Base-by-base conservation (phyloP, 78 protist species). In the Isochrysis galbana region DNA sequence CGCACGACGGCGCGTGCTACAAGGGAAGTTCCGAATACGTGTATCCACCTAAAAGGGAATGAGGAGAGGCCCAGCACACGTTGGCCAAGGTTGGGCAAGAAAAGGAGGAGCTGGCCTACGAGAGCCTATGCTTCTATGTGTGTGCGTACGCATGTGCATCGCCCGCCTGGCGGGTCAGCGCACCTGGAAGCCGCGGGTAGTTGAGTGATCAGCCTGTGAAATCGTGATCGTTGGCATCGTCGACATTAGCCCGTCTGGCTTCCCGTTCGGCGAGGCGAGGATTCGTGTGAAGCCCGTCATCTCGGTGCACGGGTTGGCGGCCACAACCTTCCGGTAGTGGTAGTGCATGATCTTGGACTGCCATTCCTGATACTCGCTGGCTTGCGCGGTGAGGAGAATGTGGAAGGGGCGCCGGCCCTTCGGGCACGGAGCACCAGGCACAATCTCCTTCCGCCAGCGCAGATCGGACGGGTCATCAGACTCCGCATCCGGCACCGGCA, bases 241-340 rank as follows among this genome's bases (percentile, higher is more conserved):
- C 29, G 7, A 7, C 61, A 51, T 51, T 25, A 80, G 41, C 29
- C 11, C 32, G 48, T 78, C 86, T 44, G 34, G 36, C 48, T 7
- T 11, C 36, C 86, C 86, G 46, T 17, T n/a, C 29, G 48, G 4
- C 55, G n/a, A 22, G 19, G 88, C 36, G 55, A 80, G 55, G 36
- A 80, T 36, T 26, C 88, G 88, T 19, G 88, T 80, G 88, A 80
- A 23, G 23, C 55, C 88, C 29, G 41, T 41, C 47, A 80, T 80
- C 88, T 80, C 88, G 21, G 29, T 2, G 88, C 88, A 80, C 39
- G 88, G 38, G 61, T 51, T 51, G 3, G 2, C 88, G 21, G 2
- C 55, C 36, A 26, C 39, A 1, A 1, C 21, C 88, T 11, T 1
- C 55, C 34, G 2, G 25, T 1, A 44, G 88, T 41, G 48, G 38